phyloP scores from a whole-genome alignment of 352 stramenopile genomes.

The Phytophthora megakarya region DNA sequence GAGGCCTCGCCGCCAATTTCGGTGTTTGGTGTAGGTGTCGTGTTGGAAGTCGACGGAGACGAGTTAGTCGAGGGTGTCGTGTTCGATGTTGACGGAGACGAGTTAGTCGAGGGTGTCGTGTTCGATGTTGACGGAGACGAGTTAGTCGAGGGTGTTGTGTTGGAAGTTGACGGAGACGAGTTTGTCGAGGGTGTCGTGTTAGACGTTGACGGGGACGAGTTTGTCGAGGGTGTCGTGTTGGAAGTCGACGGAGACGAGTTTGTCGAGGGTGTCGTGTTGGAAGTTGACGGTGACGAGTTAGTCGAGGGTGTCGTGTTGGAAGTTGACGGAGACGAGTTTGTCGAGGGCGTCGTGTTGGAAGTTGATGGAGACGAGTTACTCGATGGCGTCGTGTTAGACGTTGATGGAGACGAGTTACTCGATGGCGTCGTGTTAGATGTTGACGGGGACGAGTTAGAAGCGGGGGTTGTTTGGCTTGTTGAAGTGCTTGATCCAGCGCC shows the following conservation, averaged over 20 bases:
- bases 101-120: too few relatives aligned
- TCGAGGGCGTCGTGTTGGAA: background rate
- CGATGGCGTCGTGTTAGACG: too few relatives aligned
- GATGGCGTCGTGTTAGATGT: constrained; percentile 17
- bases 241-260: too few relatives aligned
- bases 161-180: constrained; percentile 14
- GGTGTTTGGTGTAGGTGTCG: background rate
- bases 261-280: constrained; percentile 7
- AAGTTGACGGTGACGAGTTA: constrained; percentile 13
- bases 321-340: constrained; percentile 15
- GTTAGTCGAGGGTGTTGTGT: constrained; percentile 10
- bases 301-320: constrained; percentile 9
- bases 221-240: too few relatives aligned
- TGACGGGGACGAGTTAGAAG: constrained; percentile 8
- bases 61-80: background rate
- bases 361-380: too few relatives aligned
- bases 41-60: constrained; percentile 18
- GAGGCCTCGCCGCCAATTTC: background rate
- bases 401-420: too few relatives aligned
- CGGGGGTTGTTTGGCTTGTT: constrained; percentile 1
- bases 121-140: too few relatives aligned
- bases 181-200: constrained; percentile 1
- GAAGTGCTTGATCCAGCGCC: constrained; percentile 12
- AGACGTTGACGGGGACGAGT: background rate
- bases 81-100: background rate